Evolutionary conservation across 805 yeast genomes (phyloP), one percentile per base, ranked within the genome.

Genomic region (Candida glaebosa): DNA sequence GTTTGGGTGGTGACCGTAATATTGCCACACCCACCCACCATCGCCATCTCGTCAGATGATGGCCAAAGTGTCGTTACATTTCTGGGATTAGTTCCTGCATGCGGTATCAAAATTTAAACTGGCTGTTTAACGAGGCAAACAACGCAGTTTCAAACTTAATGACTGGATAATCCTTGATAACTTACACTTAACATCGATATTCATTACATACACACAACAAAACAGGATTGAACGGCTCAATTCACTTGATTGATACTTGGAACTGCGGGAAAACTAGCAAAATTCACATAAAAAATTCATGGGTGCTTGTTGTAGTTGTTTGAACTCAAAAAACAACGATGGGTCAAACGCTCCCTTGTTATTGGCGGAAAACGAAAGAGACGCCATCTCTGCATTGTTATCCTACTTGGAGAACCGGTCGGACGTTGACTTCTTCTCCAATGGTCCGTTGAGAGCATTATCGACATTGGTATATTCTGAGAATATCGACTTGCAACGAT

Each of bases 401-500:
- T 91, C 88, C 51, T 93, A 85, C 63, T 72, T 93, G 46, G 99
- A 93, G 60, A 89, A 90, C 45, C 53, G 95, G 40, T 76, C 83
- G 5, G 95, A 86, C 43, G 90, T 87, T 40, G 98, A 93, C 65
- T 89, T 93, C 55, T 91, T 90, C 67, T 74, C 81, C 42, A 82
- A 82, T 49, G 91, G 95, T 3, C 95, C 95, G 1, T 71, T 93
- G 39, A 78, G 86, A 49, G 97, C 98, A 2, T 74, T 93, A 47
- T 84, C 91, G 45, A 91, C 97, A 0, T 74, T 93, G 52, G 99
- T 93, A 2, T 87, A 91, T 60, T 87, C 96, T 2, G 97, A 93
- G 52, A 93, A 93, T 58, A 79, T 91, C 47, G 97, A 93, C 62
- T 75, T 93, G 42, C 98, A 91, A 65, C 80, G 98, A 59, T 84